These are phyloP conservation scores for Suillus lakei DNA, from an alignment of 768 basidiomycete species.

Conservation along the genomic window DNA sequence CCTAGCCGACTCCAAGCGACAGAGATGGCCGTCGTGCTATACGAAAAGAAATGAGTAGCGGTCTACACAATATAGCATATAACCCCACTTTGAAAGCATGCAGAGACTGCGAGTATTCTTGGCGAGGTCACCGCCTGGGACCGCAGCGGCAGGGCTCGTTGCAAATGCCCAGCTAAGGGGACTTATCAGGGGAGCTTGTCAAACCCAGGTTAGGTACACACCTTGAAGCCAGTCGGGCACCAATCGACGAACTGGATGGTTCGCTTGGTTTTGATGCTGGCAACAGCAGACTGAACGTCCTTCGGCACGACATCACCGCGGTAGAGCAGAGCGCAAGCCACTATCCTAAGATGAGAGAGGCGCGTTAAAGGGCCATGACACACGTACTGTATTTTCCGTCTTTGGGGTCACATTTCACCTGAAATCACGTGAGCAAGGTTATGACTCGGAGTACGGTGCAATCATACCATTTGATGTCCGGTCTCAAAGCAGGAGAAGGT, in stretches of 20 bases:
- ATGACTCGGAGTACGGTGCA: background rate
- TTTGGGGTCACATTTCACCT: constrained; percentile 89
- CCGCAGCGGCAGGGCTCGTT: constrained; percentile 93
- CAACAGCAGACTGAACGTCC: constrained; percentile 92
- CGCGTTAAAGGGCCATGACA: background rate
- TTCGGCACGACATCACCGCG: constrained; percentile 98
- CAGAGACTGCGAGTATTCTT: constrained; percentile 93
- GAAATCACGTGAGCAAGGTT: constrained; percentile 3
- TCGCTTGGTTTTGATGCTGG: constrained; percentile 94
- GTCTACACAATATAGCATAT: background rate
- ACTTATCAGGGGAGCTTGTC: constrained; percentile 23
- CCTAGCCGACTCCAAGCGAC: constrained; percentile 91
- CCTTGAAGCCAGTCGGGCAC: constrained; percentile 98
- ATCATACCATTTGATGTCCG: constrained; percentile 89
- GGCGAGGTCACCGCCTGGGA: constrained; percentile 95
- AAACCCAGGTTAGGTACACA: constrained; percentile 19
- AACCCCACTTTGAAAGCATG: constrained; percentile 87
- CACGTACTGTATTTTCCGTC: constrained; percentile 98
- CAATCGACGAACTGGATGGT: constrained; percentile 99
- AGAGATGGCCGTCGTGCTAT: constrained; percentile 89
- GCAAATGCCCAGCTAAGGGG: constrained; percentile 85
- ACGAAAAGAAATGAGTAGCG: constrained; percentile 9
- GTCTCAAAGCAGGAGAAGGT: constrained; percentile 97
- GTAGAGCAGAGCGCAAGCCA: constrained; percentile 92
- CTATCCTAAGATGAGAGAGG: constrained; percentile 41